phyloP scores from a whole-genome alignment of 768 basidiomycete species.

The Russula earlei region DNA sequence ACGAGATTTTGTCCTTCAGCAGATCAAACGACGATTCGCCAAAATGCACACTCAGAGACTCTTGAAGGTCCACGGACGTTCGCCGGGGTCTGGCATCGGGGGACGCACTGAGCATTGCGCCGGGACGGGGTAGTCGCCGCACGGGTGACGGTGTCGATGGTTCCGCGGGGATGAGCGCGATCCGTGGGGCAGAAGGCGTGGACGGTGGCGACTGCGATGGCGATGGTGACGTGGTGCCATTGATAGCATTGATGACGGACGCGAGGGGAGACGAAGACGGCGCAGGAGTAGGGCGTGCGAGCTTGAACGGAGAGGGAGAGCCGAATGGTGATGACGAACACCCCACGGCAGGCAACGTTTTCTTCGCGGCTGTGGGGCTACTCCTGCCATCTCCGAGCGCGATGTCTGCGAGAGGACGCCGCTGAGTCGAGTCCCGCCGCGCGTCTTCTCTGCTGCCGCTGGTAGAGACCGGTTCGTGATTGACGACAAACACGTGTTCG shows the following conservation, averaged over 20 bases:
- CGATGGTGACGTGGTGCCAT: slow-evolving; percentile 2
- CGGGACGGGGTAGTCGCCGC: not conserved
- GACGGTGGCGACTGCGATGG: not conserved
- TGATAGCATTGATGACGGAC: slow-evolving; percentile 20
- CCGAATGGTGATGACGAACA: not conserved
- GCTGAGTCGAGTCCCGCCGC: not conserved
- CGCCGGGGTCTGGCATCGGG: slow-evolving; percentile 7
- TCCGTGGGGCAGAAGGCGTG: slow-evolving; percentile 9
- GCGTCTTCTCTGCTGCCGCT: not conserved
- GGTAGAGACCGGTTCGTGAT: not conserved
- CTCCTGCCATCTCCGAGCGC: slow-evolving; percentile 8
- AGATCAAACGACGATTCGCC: slow-evolving; percentile 19
- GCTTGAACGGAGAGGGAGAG: slow-evolving; percentile 4
- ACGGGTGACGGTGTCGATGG: slow-evolving; percentile 14
- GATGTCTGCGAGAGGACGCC: slow-evolving; percentile 19
- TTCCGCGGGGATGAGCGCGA: slow-evolving; percentile 8
- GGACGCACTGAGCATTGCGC: not conserved
- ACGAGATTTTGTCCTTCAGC: slow-evolving; percentile 17
- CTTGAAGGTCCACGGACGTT: slow-evolving; percentile 17
- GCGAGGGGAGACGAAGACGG: slow-evolving; percentile 21
- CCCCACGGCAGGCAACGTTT: not conserved
- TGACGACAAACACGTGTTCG: not conserved
- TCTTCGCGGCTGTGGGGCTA: not conserved
- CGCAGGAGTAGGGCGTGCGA: slow-evolving; percentile 26
- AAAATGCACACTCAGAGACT: slow-evolving; percentile 15